Conservation (phyloP, 192 early-diverging fungal species). For the Dimargaris verticillata region DNA sequence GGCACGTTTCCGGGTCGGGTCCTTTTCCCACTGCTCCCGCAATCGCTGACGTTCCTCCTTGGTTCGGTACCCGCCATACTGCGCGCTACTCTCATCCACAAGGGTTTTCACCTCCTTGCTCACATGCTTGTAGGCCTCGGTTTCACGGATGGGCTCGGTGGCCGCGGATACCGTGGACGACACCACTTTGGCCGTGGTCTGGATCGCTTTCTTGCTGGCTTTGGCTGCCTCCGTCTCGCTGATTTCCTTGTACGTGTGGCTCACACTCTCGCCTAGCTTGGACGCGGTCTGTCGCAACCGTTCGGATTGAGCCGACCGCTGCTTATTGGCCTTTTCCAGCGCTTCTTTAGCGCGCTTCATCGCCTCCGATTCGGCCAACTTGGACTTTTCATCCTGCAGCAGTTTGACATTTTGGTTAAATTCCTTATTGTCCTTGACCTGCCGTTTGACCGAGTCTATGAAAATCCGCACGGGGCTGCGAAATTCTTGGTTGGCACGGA, state of each 20-base stretch:
- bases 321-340: slow-evolving; percentile 33
- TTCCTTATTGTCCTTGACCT: slow-evolving; percentile 89
- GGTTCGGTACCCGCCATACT: slow-evolving; percentile 58
- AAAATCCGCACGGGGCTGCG: slow-evolving; percentile 59
- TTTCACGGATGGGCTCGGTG: slow-evolving; percentile 50
- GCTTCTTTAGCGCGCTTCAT: slow-evolving; percentile 73
- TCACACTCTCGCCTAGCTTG: slow-evolving; percentile 43
- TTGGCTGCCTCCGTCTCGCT: slow-evolving; percentile 62
- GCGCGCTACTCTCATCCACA: slow-evolving; percentile 48
- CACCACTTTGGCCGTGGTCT: slow-evolving; percentile 41
- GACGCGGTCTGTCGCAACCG: slow-evolving; percentile 54
- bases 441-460: slow-evolving; percentile 75
- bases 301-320: slow-evolving; percentile 28
- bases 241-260: slow-evolving; percentile 46
- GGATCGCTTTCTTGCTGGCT: slow-evolving; percentile 53
- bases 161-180: slow-evolving; percentile 42
- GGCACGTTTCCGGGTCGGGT: slow-evolving; percentile 10
- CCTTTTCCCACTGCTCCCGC: slow-evolving; percentile 26
- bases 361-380: slow-evolving; percentile 71
- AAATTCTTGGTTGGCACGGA: neutral
- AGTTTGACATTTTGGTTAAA: slow-evolving; percentile 82
- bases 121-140: slow-evolving; percentile 41
- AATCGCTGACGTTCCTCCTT: slow-evolving; percentile 51
- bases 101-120: slow-evolving; percentile 46
- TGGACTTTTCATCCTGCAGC: slow-evolving; percentile 61